Evolutionary conservation across 345 rosid genomes (phyloP), one percentile per base, ranked within the genome.

Genomic region (Laguncularia racemosa): DNA sequence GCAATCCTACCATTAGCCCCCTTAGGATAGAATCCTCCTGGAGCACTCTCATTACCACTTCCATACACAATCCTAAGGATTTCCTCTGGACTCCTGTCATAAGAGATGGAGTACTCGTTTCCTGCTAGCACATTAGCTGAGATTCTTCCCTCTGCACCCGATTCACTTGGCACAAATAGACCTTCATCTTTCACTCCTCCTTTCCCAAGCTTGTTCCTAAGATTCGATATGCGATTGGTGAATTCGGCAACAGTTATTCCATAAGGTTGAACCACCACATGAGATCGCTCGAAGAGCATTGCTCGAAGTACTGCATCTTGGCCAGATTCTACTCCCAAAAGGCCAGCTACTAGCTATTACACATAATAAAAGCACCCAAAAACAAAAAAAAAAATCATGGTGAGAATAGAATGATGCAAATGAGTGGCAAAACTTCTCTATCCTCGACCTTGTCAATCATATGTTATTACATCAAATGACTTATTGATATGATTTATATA

Each of bases 271-370:
- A 84, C 90, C n/a, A 52, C 58, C 57, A 48, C 16, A 2, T 2
- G 0, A 0, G 76, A 78, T 12, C 47, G 53, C 57, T 76, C 73
- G 50, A 81, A 86, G 17, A 91, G 62, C 66, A 88, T 46, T 57
- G 76, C 65, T 58, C 92, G 53, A 46, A 91, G 84, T 7, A 86
- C 79, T 0, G 92, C 96, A 20, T 88, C 98, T 57, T 86, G 98
- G 7, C 95, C 98, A 0, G 95, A 73, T 68, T 88, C 85, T 44
- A 84, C 88, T 0, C 85, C 96, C 49, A 86, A 66, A 17, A 85
- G 92, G n/a, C 90, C 88, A 8, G 92, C 90, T 18, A 84, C 92
- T 18, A 91, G 69, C 92, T 91, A 53, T 26, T 21, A 50, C 8
- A 9, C 43, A 56, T 75, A 2, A 62, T 50, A 18, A 6, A 13